Conservation (phyloP, 192 early-diverging fungal species). For the Backusella psychrophila region DNA sequence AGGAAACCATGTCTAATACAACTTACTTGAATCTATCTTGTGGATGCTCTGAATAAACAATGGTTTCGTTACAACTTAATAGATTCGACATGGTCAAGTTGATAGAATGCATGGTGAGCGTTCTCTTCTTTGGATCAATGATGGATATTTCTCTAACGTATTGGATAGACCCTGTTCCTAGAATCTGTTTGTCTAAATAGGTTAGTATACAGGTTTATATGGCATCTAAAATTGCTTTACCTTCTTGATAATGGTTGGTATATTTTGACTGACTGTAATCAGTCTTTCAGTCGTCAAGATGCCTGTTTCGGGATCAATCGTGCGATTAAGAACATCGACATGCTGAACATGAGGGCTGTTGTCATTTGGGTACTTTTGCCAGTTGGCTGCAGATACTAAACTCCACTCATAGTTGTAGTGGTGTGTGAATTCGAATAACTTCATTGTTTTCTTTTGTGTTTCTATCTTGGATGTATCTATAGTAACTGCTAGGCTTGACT, state of each 20-base stretch:
- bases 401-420: conserved; percentile 82
- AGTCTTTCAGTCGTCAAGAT: conserved; percentile 90
- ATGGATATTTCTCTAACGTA: conserved; percentile 92
- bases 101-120: conserved; percentile 72
- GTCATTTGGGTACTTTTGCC: conserved; percentile 98
- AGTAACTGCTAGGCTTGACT: background rate
- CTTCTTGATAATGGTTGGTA: conserved; percentile 71
- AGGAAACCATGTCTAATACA: background rate
- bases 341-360: conserved; percentile 86
- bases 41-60: conserved; percentile 70
- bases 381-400: conserved; percentile 83
- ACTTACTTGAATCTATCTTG: conserved; percentile 44
- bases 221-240: conserved; percentile 25
- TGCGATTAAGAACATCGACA: conserved; percentile 85
- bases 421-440: conserved; percentile 81
- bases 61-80: conserved; percentile 82
- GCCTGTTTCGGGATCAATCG: conserved; percentile 79
- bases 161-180: conserved; percentile 64
- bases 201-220: background rate
- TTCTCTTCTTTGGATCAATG: conserved; percentile 74
- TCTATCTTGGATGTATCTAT: background rate
- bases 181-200: conserved; percentile 40
- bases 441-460: conserved; percentile 55
- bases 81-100: conserved; percentile 88
- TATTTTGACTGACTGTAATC: conserved; percentile 82